phyloP scores from a whole-genome alignment of 352 stramenopile species.

The Pythium aristosporum region DNA sequence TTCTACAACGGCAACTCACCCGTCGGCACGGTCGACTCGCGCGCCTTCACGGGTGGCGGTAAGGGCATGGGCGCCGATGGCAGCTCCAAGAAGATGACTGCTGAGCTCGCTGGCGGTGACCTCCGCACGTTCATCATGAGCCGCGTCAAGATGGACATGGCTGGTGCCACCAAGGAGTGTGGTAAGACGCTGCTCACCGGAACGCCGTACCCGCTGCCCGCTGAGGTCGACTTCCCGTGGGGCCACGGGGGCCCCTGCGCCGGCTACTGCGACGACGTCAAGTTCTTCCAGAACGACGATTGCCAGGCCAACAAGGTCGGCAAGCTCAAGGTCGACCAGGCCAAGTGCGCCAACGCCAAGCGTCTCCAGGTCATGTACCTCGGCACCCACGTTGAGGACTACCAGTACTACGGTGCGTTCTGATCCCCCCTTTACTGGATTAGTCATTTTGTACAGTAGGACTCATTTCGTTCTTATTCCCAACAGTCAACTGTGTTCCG shows the following conservation, averaged over 20 bases:
- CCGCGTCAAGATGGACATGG: conserved; percentile 13
- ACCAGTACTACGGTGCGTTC: conserved; percentile 23
- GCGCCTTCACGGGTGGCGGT: conserved; percentile 9
- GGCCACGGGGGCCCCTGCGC: conserved; percentile 23
- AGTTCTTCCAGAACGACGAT: conserved; percentile 24
- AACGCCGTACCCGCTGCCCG: conserved; percentile 13
- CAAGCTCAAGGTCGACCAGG: conserved; percentile 28
- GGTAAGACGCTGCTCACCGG: conserved; percentile 22
- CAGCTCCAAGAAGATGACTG: conserved; percentile 14
- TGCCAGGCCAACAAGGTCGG: conserved; percentile 27
- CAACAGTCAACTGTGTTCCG: conserved; percentile 11
- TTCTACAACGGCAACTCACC: conserved; percentile 28
- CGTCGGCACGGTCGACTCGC: conserved; percentile 20
- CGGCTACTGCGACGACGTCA: conserved; percentile 25
- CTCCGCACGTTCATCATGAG: conserved; percentile 17
- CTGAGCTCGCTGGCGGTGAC: conserved; percentile 9
- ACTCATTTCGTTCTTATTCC: too few species aligned
- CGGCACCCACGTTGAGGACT: conserved; percentile 22
- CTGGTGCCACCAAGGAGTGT: conserved; percentile 19
- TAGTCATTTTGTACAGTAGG: too few species aligned
- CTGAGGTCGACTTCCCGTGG: conserved; percentile 31
- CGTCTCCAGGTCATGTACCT: conserved; percentile 28
- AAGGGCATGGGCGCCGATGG: conserved; percentile 6
- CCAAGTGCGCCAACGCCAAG: conserved; percentile 19
- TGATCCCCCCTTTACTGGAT: too few species aligned